Evolutionary conservation across 1,284 basidiomycete genomes (phyloP).

Genomic region (Ganoderma meredithae): DNA sequence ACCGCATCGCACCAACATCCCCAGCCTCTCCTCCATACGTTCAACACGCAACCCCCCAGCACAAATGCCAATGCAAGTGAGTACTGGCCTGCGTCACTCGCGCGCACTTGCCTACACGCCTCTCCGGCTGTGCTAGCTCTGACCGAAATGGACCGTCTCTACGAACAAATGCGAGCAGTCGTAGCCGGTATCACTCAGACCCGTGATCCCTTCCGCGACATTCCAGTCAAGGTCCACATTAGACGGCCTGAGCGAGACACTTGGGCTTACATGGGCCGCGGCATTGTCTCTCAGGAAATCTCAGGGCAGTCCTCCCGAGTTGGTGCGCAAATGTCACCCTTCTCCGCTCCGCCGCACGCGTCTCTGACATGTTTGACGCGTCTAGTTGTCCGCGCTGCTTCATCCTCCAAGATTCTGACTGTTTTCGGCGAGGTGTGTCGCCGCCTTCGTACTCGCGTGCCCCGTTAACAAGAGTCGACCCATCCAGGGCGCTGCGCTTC

Average conservation of each 20-base stretch:
- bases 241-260: slow-evolving; percentile 77
- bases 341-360: slow-evolving; percentile 17
- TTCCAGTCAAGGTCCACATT: slow-evolving; percentile 85
- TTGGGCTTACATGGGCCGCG: slow-evolving; percentile 83
- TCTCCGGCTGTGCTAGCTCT: slow-evolving; percentile 32
- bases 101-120: slow-evolving; percentile 30
- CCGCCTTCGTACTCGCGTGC: slow-evolving; percentile 27
- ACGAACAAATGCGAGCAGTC: slow-evolving; percentile 35
- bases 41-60: slow-evolving; percentile 7
- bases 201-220: slow-evolving; percentile 54
- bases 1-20: slow-evolving; percentile 22
- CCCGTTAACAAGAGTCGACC: slow-evolving; percentile 19
- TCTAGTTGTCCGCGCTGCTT: slow-evolving; percentile 70
- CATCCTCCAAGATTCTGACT: slow-evolving; percentile 70
- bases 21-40: slow-evolving; percentile 22
- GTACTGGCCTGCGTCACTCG: slow-evolving; percentile 25
- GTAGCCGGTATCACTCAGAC: slow-evolving; percentile 29
- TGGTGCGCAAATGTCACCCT: slow-evolving; percentile 54
- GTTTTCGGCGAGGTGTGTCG: slow-evolving; percentile 72
- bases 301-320: slow-evolving; percentile 76
- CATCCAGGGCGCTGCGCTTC: slow-evolving; percentile 68
- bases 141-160: slow-evolving; percentile 35
- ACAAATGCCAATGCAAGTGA: slow-evolving; percentile 22
- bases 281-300: slow-evolving; percentile 74
- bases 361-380: slow-evolving; percentile 17